These are phyloP conservation scores for Aspergillus transmontanensis DNA, from an alignment of 2,329 filamentous ascomycete species.

Conservation along the genomic window DNA sequence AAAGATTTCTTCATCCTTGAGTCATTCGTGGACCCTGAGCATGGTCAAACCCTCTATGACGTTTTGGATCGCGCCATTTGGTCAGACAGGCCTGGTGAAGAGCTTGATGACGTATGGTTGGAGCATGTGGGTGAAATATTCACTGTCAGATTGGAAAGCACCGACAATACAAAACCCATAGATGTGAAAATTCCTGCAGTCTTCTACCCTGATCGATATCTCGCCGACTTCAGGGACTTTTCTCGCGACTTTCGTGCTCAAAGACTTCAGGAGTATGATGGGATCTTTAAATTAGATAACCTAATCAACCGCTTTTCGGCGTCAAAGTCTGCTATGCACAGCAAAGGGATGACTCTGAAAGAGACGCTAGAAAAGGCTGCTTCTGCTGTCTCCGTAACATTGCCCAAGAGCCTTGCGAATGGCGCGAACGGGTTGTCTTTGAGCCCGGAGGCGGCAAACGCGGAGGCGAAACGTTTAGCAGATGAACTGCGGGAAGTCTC, in stretches of 20 bases:
- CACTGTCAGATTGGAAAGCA: constrained; percentile 49
- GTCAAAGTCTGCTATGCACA: constrained; percentile 20
- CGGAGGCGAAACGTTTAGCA: constrained; percentile 32
- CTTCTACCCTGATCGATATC: constrained; percentile 63
- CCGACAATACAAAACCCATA: constrained; percentile 38
- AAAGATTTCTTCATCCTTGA: constrained; percentile 44
- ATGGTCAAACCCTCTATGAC: constrained; percentile 55
- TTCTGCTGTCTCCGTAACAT: constrained; percentile 28
- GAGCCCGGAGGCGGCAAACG: constrained; percentile 21
- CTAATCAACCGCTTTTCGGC: constrained; percentile 34
- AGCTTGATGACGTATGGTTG: constrained; percentile 50
- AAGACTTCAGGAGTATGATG: constrained; percentile 36
- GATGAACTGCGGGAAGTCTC: constrained; percentile 39
- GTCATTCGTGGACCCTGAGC: constrained; percentile 39
- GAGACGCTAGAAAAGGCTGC: constrained; percentile 41
- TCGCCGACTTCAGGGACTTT: constrained; percentile 52
- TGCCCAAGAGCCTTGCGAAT: constrained; percentile 26
- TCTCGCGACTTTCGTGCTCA: constrained; percentile 50
- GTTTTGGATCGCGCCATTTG: constrained; percentile 56
- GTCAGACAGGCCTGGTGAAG: constrained; percentile 42
- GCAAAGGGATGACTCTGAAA: constrained; percentile 27
- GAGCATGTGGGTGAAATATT: constrained; percentile 57
- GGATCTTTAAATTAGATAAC: constrained; percentile 35
- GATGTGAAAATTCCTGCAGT: constrained; percentile 55
- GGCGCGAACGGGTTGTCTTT: constrained; percentile 13